Evolutionary conservation across 2,329 filamentous ascomycete species (phyloP).

Genomic region (Verticillium albo-atrum): DNA sequence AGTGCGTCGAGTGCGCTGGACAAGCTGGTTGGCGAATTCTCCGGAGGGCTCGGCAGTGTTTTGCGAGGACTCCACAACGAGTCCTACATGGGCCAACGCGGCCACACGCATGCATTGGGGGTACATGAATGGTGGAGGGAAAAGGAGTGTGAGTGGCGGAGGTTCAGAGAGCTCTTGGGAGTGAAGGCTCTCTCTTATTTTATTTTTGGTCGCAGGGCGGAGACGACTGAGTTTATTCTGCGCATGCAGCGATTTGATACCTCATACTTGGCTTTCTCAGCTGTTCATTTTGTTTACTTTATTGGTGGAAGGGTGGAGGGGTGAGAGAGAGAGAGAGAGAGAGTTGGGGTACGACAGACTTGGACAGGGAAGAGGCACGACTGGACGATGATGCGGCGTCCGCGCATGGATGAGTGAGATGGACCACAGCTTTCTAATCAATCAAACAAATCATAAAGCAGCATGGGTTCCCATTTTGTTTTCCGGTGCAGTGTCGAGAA

Average conservation of each 20-base stretch:
- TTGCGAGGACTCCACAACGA: neutral
- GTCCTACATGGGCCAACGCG: neutral
- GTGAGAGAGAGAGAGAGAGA: neutral
- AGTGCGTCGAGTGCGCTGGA: neutral
- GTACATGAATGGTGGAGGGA: no score
- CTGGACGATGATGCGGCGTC: neutral
- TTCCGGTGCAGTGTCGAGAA: no score
- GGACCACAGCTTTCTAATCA: neutral
- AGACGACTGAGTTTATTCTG: neutral
- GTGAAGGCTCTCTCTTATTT: no score
- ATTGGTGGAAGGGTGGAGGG: neutral
- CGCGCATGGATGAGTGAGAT: neutral
- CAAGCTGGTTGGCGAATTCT: neutral
- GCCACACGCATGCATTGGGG: neutral
- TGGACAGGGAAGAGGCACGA: neutral
- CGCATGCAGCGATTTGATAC: neutral
- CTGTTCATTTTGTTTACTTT: neutral
- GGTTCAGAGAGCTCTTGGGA: neutral
- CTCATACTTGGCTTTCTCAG: neutral
- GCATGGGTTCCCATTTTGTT: no score
- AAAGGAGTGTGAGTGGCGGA: neutral
- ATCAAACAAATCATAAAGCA: no score
- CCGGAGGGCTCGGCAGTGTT: neutral
- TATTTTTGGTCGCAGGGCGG: neutral
- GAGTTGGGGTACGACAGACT: neutral